Evolutionary conservation across 371 early-diverging fungal genomes (phyloP).

Genomic region (Mucor plumbeus): DNA sequence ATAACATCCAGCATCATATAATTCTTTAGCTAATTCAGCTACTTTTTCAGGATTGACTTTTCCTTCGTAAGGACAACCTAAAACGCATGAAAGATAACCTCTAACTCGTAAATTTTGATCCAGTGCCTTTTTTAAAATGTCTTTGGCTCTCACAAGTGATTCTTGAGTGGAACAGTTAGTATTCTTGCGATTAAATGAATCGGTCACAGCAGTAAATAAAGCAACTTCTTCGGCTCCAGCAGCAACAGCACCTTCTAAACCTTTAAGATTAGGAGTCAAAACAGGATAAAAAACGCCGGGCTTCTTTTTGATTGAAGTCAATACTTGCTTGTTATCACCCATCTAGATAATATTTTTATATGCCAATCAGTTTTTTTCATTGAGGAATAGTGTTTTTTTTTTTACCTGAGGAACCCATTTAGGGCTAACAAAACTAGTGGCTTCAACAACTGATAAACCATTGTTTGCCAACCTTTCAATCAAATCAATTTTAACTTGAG

Average conservation of each 20-base stretch:
- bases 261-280: slow-evolving; percentile 91
- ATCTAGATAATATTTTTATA: slow-evolving; percentile 53
- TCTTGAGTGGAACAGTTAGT: slow-evolving; percentile 93
- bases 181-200: slow-evolving; percentile 88
- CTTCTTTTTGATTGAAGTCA: slow-evolving; percentile 66
- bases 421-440: slow-evolving; percentile 96
- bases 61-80: slow-evolving; percentile 97
- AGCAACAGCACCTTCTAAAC: slow-evolving; percentile 80
- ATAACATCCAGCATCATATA: slow-evolving; percentile 94
- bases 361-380: no score
- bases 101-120: slow-evolving; percentile 78
- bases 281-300: slow-evolving; percentile 85
- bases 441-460: slow-evolving; percentile 90
- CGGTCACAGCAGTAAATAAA: slow-evolving; percentile 91
- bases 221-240: slow-evolving; percentile 90
- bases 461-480: slow-evolving; percentile 83
- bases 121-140: slow-evolving; percentile 72
- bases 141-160: slow-evolving; percentile 75
- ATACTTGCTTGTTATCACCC: slow-evolving; percentile 84
- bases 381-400: background rate
- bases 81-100: slow-evolving; percentile 92
- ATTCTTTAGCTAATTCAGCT: slow-evolving; percentile 73
- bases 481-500: slow-evolving; percentile 81
- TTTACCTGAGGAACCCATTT: slow-evolving; percentile 96
- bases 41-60: slow-evolving; percentile 72